Evolutionary conservation across 306 rosid species (phyloP), one percentile per base, ranked within the genome.

Genomic region (Dalbergia oliveri): DNA sequence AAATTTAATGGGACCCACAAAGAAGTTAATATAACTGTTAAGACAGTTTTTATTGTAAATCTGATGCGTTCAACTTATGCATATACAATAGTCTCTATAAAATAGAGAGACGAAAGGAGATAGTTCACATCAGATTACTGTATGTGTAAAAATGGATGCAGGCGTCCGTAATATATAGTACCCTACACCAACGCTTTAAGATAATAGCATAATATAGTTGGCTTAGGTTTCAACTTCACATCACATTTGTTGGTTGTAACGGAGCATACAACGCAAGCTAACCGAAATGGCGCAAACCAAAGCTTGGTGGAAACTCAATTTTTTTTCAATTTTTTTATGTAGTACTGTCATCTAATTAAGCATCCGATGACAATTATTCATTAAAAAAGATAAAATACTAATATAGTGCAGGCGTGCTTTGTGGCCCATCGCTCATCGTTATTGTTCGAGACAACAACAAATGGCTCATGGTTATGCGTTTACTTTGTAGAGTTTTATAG

Each of bases 241-340:
- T 63, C 77, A 64, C 67, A 57, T 49, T 50, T 57, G 77, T 76
- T 59, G 76, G 43, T 67, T 43, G 16, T 53, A n/a, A 58, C 37
- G 62, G 59, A 34, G 19, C 13, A 53, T 26, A 26, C 31, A 26
- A 10, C 11, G 2, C 41, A 7, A 1, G 9, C 13, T 56, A 62
- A 35, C 31, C 56, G 44, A 45, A 61, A 65, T 67, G 66, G 50
- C 10, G 16, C 33, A 37, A 73, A 73, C 14, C 5, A 66, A 73
- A 12, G 80, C 65, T 79, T 59, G 31, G 72, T 67, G 15, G 35
- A 10, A 35, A 5, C 76, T 75, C 44, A 37, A 69, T 58, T 4
- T 39, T 64, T 21, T 21, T 21, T 75, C 34, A 23, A 69, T 47
- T 4, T 39, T 64, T 78, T 9, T 1, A 47, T 47, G 5, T 26